Percentiles rank a stretch among this genome's conserved stretches.
phyloP scores from a whole-genome alignment of 2,329 filamentous ascomycete species.

The Ceratocystis variospora region DNA sequence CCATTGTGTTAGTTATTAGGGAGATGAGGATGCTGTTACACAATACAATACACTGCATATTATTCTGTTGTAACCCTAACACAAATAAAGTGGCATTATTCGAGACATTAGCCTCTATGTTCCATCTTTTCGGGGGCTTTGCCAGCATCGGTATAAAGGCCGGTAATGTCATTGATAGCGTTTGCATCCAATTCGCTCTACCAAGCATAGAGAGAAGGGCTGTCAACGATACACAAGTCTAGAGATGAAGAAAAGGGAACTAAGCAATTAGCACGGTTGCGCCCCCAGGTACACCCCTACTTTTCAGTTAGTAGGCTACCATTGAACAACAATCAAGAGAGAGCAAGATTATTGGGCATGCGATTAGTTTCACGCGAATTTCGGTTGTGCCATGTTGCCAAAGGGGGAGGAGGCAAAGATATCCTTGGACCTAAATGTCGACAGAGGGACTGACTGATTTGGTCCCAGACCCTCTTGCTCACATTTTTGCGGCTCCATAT shows the following conservation, averaged over 20 bases:
- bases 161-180: no score
- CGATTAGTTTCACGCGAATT: neutral
- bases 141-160: neutral
- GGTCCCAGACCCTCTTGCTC: no score
- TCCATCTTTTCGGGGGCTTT: neutral
- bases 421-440: neutral
- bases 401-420: neutral
- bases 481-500: no score
- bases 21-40: neutral
- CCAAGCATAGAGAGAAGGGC: neutral
- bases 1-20: no score
- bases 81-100: neutral
- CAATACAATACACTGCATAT: neutral
- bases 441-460: neutral
- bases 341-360: neutral
- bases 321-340: no score
- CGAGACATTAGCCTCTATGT: neutral
- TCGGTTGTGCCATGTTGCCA: conserved; percentile 2
- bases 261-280: neutral
- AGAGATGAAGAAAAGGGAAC: neutral
- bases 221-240: neutral
- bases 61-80: neutral
- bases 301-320: no score
- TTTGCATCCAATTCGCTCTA: no score
- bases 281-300: neutral